phyloP scores from a whole-genome alignment of 306 rosid species.

The Vigna radiata region DNA sequence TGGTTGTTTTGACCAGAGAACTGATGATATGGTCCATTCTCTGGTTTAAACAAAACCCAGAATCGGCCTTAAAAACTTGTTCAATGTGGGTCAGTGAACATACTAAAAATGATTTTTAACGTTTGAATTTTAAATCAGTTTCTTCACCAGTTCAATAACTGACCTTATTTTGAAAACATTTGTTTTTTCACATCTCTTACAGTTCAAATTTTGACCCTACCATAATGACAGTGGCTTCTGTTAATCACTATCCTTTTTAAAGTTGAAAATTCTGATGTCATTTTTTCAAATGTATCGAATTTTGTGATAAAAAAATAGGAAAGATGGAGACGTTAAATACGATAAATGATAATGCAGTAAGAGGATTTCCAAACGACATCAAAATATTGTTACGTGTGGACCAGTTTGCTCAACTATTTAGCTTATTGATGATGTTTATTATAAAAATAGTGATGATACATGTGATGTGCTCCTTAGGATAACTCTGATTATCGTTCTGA shows the following conservation, averaged over 20 bases:
- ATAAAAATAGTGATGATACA: slow-evolving; percentile 31
- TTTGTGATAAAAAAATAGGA: background rate
- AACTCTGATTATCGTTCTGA: slow-evolving; percentile 76
- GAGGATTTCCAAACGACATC: background rate
- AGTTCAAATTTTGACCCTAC: background rate
- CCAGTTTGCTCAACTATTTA: slow-evolving; percentile 19
- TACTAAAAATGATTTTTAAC: too few relatives aligned
- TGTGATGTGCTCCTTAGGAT: slow-evolving; percentile 59
- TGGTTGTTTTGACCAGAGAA: too few relatives aligned
- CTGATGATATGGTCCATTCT: too few relatives aligned
- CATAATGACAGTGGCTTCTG: background rate
- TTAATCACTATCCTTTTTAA: too few relatives aligned
- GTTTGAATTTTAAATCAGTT: too few relatives aligned
- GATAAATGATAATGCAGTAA: background rate
- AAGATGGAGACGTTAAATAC: background rate
- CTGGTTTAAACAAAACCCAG: too few relatives aligned
- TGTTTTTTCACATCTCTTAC: background rate
- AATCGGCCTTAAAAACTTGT: too few relatives aligned
- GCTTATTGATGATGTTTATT: slow-evolving; percentile 11
- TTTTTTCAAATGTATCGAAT: background rate
- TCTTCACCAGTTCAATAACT: too few relatives aligned
- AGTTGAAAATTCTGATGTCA: background rate
- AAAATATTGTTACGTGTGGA: background rate
- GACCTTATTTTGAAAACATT: too few relatives aligned
- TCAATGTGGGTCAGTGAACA: too few relatives aligned